Percentiles rank a stretch among this genome's conserved stretches.
Conservation (phyloP, 1,284 basidiomycete species). For the Coniferiporia sulphurascens region DNA sequence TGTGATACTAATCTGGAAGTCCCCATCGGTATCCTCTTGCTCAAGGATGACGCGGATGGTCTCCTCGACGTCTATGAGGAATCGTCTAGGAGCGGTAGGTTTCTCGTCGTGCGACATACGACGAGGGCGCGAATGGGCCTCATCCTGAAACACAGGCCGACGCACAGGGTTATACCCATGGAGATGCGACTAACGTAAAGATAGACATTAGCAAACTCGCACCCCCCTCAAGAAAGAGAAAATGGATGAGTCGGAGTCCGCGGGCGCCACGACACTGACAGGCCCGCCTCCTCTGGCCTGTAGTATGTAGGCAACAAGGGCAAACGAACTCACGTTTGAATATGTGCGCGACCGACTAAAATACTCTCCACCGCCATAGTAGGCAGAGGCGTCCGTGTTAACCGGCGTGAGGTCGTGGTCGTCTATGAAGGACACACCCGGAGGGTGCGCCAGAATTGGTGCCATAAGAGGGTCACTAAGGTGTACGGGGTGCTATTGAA, state of each 20-base stretch:
- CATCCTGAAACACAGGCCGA: conserved; percentile 66
- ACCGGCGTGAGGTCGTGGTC: conserved; percentile 47
- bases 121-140: conserved; percentile 64
- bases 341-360: conserved; percentile 81
- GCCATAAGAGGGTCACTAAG: conserved; percentile 3
- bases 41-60: conserved; percentile 95
- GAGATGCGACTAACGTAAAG: conserved; percentile 45
- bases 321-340: conserved; percentile 55
- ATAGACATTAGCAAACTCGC: conserved; percentile 1
- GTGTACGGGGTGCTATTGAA: neutral
- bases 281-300: neutral
- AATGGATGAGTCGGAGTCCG: neutral
- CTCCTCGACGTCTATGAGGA: conserved; percentile 98
- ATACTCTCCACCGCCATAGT: conserved; percentile 75
- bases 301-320: neutral
- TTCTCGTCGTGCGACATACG: conserved; percentile 86
- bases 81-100: conserved; percentile 72
- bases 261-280: conserved; percentile 5
- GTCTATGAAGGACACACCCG: conserved; percentile 59
- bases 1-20: conserved; percentile 95
- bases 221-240: neutral
- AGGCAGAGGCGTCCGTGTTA: conserved; percentile 71
- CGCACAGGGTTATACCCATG: conserved; percentile 55
- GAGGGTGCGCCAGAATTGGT: conserved; percentile 12
- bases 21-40: conserved; percentile 97